These are phyloP conservation scores for Solanum lycopersicoides DNA, from an alignment of 257 asterid species.

Conservation along the genomic window DNA sequence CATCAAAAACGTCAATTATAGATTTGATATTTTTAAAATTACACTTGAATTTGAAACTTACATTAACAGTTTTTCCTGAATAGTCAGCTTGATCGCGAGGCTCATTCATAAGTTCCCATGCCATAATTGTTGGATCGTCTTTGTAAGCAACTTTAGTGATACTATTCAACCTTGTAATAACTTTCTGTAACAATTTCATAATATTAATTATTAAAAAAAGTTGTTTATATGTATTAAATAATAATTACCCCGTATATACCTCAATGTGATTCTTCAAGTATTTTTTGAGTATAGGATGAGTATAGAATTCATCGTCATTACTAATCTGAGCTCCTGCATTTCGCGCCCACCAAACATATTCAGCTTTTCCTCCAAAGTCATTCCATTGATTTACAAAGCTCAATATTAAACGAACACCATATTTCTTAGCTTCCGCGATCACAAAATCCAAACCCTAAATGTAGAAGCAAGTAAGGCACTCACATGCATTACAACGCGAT, in stretches of 20 bases:
- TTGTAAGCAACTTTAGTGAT: background rate
- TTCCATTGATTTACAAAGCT: background rate
- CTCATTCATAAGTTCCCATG: background rate
- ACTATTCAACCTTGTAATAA: background rate
- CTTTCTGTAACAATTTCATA: background rate
- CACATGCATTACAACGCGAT: background rate
- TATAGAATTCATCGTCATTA: background rate
- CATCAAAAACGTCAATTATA: background rate
- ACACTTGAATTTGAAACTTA: background rate
- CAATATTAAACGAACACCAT: background rate
- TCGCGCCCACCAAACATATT: background rate
- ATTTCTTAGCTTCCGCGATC: background rate
- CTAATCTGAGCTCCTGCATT: background rate
- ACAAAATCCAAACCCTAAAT: background rate
- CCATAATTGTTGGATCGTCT: background rate
- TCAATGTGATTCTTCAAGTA: background rate
- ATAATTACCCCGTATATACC: background rate
- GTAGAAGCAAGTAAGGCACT: background rate
- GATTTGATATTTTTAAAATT: background rate
- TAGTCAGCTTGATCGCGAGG: background rate
- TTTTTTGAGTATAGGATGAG: background rate
- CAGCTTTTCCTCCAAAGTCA: background rate
- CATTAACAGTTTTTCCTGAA: background rate
- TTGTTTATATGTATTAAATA: too few species aligned
- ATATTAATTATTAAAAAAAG: background rate